phyloP scores from a whole-genome alignment of 805 yeast species.

The Saccharomycopsis fermentans region DNA sequence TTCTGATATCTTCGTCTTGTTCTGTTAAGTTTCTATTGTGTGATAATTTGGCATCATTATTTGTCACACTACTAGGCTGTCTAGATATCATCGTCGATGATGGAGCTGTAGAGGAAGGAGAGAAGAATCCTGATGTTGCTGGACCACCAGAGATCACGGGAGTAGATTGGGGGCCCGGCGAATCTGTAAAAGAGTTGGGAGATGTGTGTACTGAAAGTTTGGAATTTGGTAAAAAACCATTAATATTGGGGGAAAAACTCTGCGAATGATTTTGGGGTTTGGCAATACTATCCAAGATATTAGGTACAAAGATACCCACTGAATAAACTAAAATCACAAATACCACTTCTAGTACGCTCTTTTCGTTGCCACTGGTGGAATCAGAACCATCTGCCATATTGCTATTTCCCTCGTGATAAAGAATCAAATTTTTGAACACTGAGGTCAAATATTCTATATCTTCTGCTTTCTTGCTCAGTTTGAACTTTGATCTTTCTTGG shows the following conservation, averaged over 20 bases:
- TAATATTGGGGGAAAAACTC: neutral
- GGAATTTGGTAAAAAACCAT: neutral
- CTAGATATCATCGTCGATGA: neutral
- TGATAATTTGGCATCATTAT: neutral
- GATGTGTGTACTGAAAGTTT: neutral
- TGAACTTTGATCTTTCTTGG: neutral
- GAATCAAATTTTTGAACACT: conserved; percentile 3
- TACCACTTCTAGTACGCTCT: neutral
- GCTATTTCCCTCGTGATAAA: conserved; percentile 1
- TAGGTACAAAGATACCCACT: conserved; percentile 14
- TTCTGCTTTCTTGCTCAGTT: neutral
- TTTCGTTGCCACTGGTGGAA: neutral
- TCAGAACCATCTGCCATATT: neutral
- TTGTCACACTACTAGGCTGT: neutral
- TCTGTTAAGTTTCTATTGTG: neutral
- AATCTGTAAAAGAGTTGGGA: neutral
- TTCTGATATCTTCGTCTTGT: neutral
- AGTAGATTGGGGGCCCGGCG: neutral
- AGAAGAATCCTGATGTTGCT: neutral
- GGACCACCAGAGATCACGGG: neutral
- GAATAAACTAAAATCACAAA: conserved; percentile 8
- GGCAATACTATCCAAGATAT: neutral
- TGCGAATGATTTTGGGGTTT: neutral
- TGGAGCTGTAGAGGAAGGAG: neutral
- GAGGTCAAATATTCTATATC: conserved; percentile 9